Conservation (phyloP, 2,329 filamentous ascomycete genomes). For the Rutstroemia sp. region DNA sequence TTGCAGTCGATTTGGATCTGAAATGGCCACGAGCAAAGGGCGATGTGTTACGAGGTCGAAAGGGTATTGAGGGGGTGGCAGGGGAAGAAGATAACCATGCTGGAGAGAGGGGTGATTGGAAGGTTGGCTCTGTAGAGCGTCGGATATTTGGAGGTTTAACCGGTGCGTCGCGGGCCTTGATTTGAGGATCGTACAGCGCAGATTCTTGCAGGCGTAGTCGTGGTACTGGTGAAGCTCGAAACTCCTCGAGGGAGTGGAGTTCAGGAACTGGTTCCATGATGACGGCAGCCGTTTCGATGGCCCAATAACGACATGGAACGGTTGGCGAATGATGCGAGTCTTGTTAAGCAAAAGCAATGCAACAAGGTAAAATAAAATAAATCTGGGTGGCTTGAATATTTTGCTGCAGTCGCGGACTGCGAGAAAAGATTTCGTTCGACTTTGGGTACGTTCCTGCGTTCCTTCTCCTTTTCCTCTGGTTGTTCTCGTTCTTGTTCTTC, state of each 20-base stretch:
- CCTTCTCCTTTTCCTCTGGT: not conserved
- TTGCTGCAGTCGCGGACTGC: constrained; percentile 1
- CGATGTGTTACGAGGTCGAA: constrained; percentile 55
- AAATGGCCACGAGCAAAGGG: constrained; percentile 50
- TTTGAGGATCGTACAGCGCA: constrained; percentile 14
- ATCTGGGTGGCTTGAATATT: not conserved
- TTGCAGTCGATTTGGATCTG: constrained; percentile 51
- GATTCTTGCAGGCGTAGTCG: constrained; percentile 38
- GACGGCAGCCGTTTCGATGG: constrained; percentile 4
- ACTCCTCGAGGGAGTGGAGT: constrained; percentile 61
- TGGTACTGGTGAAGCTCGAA: constrained; percentile 50
- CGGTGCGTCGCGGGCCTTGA: constrained; percentile 12
- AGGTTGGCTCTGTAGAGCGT: constrained; percentile 51
- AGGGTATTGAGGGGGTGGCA: constrained; percentile 41
- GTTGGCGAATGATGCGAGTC: constrained; percentile 6
- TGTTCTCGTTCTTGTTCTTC: not conserved
- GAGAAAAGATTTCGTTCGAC: not conserved
- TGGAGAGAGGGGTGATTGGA: constrained; percentile 45
- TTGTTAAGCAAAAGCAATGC: too few relatives aligned
- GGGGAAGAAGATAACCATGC: constrained; percentile 7
- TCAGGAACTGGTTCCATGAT: constrained; percentile 62
- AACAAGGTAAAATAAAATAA: not conserved
- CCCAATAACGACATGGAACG: constrained; percentile 7
- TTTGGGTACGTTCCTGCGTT: too few relatives aligned
- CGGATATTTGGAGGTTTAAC: constrained; percentile 46